Evolutionary conservation across 2,329 filamentous ascomycete species (phyloP), one percentile per base, ranked within the genome.

Genomic region (Annulohypoxylon truncatum): DNA sequence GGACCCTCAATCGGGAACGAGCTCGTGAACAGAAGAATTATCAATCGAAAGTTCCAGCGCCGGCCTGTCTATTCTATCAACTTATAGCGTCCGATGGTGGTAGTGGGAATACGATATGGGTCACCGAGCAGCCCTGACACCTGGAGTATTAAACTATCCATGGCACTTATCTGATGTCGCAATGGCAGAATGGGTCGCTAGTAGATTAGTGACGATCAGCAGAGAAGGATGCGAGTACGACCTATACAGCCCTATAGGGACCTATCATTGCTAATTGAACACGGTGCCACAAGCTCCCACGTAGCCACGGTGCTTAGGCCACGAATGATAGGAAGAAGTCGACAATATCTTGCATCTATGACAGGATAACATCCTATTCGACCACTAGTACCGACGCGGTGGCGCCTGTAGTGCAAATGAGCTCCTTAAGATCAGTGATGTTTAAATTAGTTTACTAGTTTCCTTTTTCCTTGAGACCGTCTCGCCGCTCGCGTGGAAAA

Each of bases 351-450:
- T 54, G 52, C 55, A 52, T 56, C 52, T 61, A 29, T 28, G 22
- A 42, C 40, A 54, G 52, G 51, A 50, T 38, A 53, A 44, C 28
- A 26, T 61, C 20, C 26, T 59, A 56, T 64, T 53, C 50, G 67
- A 28, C 26, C 38, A 28, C 42, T 15, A 55, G 53, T 64, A 69
- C 57, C 64, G 60, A 52, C 53, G 53, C 40, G 24, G 53, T 67
- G 67, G 63, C 55, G 63, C 59, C 59, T 55, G 22, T 48, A 48
- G 54, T 61, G 44, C 48, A 58, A 29, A 57, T 44, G 29, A 55
- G 31, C 51, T 42, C 26, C 52, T 52, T 26, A 57, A 44, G 38
- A 66, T 40, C 26, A 33, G 48, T 58, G 48, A 59, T 58, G 33
- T 54, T 50, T 29, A 29, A 60, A 55, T 26, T 26, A 44, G 22